A percentile compares a stretch with the other conserved stretches of the same genome.
These are phyloP conservation scores for Metschnikowia hibisci DNA, from an alignment of 805 yeast species.

Conservation along the genomic window DNA sequence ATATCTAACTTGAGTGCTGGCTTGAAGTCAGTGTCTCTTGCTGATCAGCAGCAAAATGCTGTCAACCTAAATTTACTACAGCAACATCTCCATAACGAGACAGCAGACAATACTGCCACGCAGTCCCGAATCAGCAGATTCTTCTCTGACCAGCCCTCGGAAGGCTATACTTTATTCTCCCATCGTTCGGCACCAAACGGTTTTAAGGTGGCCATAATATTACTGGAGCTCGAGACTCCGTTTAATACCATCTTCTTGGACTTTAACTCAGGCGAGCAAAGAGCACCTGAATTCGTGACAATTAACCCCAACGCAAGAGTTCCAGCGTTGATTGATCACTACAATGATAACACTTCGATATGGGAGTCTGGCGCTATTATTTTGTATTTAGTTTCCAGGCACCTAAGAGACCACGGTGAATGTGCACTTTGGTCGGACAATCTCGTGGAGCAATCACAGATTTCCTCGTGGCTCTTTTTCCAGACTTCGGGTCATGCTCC, in stretches of 20 bases:
- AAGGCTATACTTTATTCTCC: slow-evolving; percentile 82
- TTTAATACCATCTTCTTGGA: slow-evolving; percentile 83
- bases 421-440: slow-evolving; percentile 80
- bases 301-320: slow-evolving; percentile 95
- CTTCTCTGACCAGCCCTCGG: slow-evolving; percentile 70
- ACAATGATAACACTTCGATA: slow-evolving; percentile 69
- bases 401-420: slow-evolving; percentile 56
- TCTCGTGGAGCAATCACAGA: slow-evolving; percentile 75
- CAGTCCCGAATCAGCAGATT: slow-evolving; percentile 64
- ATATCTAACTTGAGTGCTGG: slow-evolving; percentile 47
- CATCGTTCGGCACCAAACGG: slow-evolving; percentile 92
- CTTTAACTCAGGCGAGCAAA: slow-evolving; percentile 83
- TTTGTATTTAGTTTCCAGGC: slow-evolving; percentile 71
- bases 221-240: slow-evolving; percentile 75
- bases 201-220: slow-evolving; percentile 87
- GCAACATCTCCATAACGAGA: slow-evolving; percentile 43
- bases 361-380: slow-evolving; percentile 97
- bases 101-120: slow-evolving; percentile 32
- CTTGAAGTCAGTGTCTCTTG: slow-evolving; percentile 38
- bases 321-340: slow-evolving; percentile 90
- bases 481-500: slow-evolving; percentile 98
- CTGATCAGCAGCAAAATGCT: slow-evolving; percentile 42
- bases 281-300: slow-evolving; percentile 91
- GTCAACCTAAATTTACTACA: slow-evolving; percentile 40
- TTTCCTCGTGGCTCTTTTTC: slow-evolving; percentile 85